phyloP scores from a whole-genome alignment of 2,329 filamentous ascomycete genomes.

The Aureobasidium subglaciale region DNA sequence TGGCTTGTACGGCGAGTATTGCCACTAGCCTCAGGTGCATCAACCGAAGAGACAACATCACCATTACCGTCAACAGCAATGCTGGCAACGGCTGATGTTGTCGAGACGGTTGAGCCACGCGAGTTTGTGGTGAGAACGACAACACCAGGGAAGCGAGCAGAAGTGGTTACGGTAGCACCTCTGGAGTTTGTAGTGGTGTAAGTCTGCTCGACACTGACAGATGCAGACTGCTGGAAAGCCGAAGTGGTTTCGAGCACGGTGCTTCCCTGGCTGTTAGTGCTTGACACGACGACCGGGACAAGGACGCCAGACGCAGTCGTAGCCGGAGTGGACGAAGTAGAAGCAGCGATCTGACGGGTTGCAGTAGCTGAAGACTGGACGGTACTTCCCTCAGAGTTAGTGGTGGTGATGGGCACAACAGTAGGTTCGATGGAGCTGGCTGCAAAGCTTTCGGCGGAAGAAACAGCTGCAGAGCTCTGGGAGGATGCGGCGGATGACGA shows the following conservation, averaged over 20 bases:
- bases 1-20: conserved; percentile 5
- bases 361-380: conserved; percentile 18
- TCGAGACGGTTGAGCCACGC: conserved; percentile 30
- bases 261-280: conserved; percentile 32
- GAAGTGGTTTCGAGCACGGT: conserved; percentile 31
- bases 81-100: conserved; percentile 32
- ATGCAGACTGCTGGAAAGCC: conserved; percentile 30
- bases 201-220: conserved; percentile 25
- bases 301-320: conserved; percentile 29
- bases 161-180: conserved; percentile 26
- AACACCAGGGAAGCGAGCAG: conserved; percentile 30
- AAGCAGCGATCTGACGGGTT: conserved; percentile 15
- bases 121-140: conserved; percentile 34
- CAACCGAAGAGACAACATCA: conserved; percentile 32
- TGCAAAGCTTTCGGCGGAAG: conserved; percentile 9
- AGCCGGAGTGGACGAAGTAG: conserved; percentile 18
- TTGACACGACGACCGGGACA: conserved; percentile 33
- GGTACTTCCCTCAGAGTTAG: conserved; percentile 21
- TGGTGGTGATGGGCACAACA: conserved; percentile 23
- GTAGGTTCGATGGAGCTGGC: conserved; percentile 16
- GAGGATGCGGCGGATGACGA: conserved; percentile 4
- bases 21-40: conserved; percentile 27
- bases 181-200: conserved; percentile 27
- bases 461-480: neutral
- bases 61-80: conserved; percentile 32